Percentiles rank a stretch among this genome's conserved stretches.
Evolutionary conservation across 345 rosid species (phyloP).

Genomic region (Zanthoxylum bungeanum): DNA sequence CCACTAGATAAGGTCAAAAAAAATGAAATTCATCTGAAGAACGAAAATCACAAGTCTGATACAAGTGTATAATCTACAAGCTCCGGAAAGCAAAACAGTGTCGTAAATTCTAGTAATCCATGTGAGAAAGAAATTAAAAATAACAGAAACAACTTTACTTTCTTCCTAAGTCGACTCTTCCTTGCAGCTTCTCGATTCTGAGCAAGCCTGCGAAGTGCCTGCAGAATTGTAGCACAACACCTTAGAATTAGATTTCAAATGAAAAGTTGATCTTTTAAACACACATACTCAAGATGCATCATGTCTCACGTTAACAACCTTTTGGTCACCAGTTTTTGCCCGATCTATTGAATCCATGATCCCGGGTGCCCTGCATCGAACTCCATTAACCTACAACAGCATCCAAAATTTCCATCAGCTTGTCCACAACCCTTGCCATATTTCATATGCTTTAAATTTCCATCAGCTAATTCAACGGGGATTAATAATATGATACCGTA

Average conservation of each 20-base stretch:
- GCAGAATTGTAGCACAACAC: slow-evolving; percentile 8
- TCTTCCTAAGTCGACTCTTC: slow-evolving; percentile 87
- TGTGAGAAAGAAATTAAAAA: neutral
- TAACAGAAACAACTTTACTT: slow-evolving; percentile 38
- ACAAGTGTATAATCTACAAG: too few relatives aligned
- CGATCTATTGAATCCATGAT: slow-evolving; percentile 57
- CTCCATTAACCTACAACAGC: slow-evolving; percentile 39
- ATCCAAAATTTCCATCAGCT: too few relatives aligned
- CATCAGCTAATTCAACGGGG: neutral
- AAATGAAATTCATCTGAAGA: too few relatives aligned
- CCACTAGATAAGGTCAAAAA: neutral
- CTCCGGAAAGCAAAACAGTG: neutral
- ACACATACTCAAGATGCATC: neutral
- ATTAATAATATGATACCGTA: neutral
- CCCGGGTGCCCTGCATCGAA: slow-evolving; percentile 39
- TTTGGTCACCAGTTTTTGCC: slow-evolving; percentile 56
- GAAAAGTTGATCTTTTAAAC: neutral
- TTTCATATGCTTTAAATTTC: neutral
- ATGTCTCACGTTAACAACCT: slow-evolving; percentile 42
- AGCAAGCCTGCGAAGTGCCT: slow-evolving; percentile 81
- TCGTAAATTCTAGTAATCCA: slow-evolving; percentile 3
- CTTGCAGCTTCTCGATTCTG: slow-evolving; percentile 98
- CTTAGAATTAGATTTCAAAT: neutral
- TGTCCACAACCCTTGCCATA: neutral
- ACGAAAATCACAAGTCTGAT: too few relatives aligned